Percentiles rank a stretch among this genome's conserved stretches.
These are phyloP conservation scores for Pichia inconspicua DNA, from an alignment of 1,139 yeast species.

Conservation along the genomic window DNA sequence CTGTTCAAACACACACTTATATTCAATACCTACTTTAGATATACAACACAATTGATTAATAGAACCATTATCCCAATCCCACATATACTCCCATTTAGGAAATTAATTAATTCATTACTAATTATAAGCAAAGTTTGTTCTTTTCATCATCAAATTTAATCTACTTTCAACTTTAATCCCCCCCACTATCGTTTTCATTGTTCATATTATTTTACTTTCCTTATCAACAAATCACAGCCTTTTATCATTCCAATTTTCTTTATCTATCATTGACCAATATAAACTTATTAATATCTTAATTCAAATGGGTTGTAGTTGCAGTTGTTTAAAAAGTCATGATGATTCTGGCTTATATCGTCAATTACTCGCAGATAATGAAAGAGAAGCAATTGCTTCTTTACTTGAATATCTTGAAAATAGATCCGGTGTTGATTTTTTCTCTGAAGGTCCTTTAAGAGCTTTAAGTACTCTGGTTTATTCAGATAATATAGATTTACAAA, in stretches of 20 bases:
- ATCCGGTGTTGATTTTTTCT: conserved; percentile 83
- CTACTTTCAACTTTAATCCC: too few relatives aligned
- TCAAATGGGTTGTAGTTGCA: conserved; percentile 60
- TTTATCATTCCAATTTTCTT: too few relatives aligned
- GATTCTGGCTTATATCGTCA: conserved; percentile 58
- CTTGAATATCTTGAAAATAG: conserved; percentile 83
- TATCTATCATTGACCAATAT: neutral
- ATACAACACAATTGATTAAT: too few relatives aligned
- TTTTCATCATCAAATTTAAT: too few relatives aligned
- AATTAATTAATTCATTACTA: too few relatives aligned
- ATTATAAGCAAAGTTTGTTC: too few relatives aligned
- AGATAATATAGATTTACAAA: conserved; percentile 87
- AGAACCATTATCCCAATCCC: too few relatives aligned
- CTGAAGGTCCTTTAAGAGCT: conserved; percentile 84
- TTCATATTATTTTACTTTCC: too few relatives aligned
- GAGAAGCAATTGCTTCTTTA: conserved; percentile 90
- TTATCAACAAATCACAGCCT: neutral
- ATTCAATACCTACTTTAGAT: too few relatives aligned
- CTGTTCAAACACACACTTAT: too few relatives aligned
- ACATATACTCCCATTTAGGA: too few relatives aligned
- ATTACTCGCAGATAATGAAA: conserved; percentile 89
- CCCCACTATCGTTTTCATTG: too few relatives aligned
- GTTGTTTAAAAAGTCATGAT: conserved; percentile 39
- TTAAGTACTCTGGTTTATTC: conserved; percentile 88
- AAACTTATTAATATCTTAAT: conserved; percentile 1